Evolutionary conservation across 345 rosid genomes (phyloP).

Genomic region (Brassica rapa): DNA sequence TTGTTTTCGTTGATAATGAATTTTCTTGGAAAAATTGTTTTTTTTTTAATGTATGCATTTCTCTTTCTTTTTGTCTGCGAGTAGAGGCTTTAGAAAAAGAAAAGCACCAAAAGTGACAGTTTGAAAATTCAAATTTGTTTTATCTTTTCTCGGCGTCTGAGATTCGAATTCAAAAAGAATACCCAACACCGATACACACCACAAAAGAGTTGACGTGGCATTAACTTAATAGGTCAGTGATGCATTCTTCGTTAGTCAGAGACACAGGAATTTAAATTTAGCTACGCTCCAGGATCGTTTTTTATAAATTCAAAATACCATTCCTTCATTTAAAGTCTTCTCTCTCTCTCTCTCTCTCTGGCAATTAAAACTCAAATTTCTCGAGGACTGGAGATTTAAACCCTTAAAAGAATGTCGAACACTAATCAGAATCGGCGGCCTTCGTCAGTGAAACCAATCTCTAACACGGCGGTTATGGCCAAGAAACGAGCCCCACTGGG

Average conservation of each 20-base stretch:
- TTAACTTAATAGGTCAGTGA: background rate
- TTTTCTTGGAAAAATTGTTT: no score
- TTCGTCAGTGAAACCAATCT: background rate
- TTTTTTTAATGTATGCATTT: no score
- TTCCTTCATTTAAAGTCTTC: slow-evolving; percentile 11
- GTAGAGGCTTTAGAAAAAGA: no score
- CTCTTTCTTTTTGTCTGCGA: no score
- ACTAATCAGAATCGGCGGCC: slow-evolving; percentile 26
- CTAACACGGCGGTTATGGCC: no score
- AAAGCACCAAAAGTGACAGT: no score
- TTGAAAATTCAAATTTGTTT: no score
- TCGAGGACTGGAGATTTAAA: background rate
- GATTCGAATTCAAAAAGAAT: slow-evolving; percentile 39
- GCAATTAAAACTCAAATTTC: background rate
- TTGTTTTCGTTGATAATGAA: background rate
- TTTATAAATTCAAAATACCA: background rate
- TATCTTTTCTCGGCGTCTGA: slow-evolving; percentile 19
- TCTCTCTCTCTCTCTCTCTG: slow-evolving; percentile 15
- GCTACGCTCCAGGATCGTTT: slow-evolving; percentile 30
- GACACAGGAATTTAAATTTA: background rate
- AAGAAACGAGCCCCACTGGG: no score
- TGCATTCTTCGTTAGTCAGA: no score
- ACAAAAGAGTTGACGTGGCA: background rate
- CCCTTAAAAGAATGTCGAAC: slow-evolving; percentile 20
- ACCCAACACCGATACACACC: slow-evolving; percentile 23